A percentile compares a stretch with the other conserved stretches of the same genome.
phyloP scores from a whole-genome alignment of 2,329 filamentous ascomycete species.

The Fusarium sp. region DNA sequence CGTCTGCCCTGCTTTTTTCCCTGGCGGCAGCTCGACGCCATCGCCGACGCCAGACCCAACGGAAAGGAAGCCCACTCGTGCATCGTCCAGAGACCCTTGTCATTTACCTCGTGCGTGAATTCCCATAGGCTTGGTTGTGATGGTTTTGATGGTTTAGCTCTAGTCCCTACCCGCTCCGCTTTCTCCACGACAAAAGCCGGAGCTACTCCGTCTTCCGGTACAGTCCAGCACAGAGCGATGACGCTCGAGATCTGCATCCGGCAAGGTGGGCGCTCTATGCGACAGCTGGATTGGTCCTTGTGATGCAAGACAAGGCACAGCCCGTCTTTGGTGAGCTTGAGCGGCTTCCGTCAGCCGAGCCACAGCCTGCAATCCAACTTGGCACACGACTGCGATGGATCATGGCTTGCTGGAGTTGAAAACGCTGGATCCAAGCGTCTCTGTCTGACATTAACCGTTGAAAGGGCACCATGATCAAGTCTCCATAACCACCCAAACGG shows the following conservation, averaged over 20 bases:
- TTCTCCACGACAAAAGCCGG: conserved; percentile 13
- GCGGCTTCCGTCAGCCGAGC: conserved; percentile 11
- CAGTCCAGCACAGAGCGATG: conserved; percentile 3
- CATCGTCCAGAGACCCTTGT: conserved; percentile 11
- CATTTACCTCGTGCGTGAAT: conserved; percentile 2
- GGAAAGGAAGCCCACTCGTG: conserved; percentile 10
- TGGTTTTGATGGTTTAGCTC: neutral
- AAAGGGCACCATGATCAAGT: conserved; percentile 2
- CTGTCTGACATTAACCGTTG: conserved; percentile 2
- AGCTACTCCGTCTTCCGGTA: conserved; percentile 8
- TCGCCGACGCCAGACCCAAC: conserved; percentile 26
- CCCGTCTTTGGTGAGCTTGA: conserved; percentile 1
- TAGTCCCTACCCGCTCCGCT: conserved; percentile 10
- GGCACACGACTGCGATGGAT: neutral
- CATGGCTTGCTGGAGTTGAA: neutral
- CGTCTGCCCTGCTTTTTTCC: conserved; percentile 18
- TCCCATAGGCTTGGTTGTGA: conserved; percentile 21
- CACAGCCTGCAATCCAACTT: neutral
- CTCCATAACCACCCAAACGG: conserved; percentile 16
- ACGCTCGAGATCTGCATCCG: conserved; percentile 11
- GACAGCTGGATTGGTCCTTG: neutral
- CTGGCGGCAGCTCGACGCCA: conserved; percentile 29
- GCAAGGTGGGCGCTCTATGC: neutral
- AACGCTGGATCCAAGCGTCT: conserved; percentile 1
- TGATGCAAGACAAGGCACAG: conserved; percentile 6